Percentiles rank a stretch among this genome's conserved stretches.
Conservation (phyloP, 495 filamentous ascomycete genomes). For the Aspergillus leporis region DNA sequence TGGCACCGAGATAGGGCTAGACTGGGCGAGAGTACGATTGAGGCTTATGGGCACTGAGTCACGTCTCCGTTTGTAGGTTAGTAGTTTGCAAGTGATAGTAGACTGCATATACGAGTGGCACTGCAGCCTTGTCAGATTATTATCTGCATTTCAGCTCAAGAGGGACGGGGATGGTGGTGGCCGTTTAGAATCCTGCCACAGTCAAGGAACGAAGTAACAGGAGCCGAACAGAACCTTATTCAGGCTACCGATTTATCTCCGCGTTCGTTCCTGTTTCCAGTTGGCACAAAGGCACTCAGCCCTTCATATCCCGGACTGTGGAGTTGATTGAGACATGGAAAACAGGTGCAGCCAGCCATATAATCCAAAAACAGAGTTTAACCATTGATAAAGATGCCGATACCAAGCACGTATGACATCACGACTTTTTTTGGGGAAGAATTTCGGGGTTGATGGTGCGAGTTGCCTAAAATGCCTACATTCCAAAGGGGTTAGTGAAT, state of each 20-base stretch:
- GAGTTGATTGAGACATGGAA: neutral
- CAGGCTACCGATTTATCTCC: constrained; percentile 4
- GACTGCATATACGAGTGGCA: neutral
- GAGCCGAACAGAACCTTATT: constrained; percentile 1
- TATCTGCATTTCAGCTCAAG: neutral
- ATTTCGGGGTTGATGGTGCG: neutral
- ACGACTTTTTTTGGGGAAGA: neutral
- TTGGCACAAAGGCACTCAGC: neutral
- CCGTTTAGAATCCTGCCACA: neutral
- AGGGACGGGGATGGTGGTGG: neutral
- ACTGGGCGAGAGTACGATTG: neutral
- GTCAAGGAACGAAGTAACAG: neutral
- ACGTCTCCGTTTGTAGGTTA: neutral
- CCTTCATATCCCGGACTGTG: neutral
- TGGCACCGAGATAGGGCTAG: neutral
- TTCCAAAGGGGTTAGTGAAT: neutral
- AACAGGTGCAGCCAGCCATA: neutral
- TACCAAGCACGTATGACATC: neutral
- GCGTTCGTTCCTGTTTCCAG: neutral
- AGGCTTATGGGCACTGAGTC: neutral
- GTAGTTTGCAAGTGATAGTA: neutral
- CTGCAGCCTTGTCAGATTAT: neutral
- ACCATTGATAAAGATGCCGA: neutral
- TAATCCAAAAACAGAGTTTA: neutral
- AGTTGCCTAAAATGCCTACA: neutral